Evolutionary conservation across 73 alveolate species (phyloP), one percentile per base, ranked within the genome.

Genomic region (Stentor coeruleus): DNA sequence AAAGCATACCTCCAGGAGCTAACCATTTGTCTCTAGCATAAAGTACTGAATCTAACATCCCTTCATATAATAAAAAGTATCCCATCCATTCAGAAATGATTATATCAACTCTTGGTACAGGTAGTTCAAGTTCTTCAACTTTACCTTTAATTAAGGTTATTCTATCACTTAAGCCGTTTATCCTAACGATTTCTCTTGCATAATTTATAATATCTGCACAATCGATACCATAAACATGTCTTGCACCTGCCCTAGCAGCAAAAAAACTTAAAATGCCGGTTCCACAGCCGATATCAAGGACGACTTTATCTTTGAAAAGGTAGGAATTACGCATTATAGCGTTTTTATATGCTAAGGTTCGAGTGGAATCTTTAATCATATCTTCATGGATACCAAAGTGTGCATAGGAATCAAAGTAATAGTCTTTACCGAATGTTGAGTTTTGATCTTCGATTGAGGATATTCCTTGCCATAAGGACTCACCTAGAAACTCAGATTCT

Each of bases 51-150:
- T 96, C 99, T 15, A 96, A 59, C 98, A 94, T 94, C 6, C 98
- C 90, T 86, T 96, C 98, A 81, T 94, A 94, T 3, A 96, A 82
- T 41, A 94, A 85, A 79, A 96, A 96, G 88, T 94, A 96, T 40
- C 98, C 99, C 99, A 96, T 96, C 98, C 99, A 96, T 84, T 96
- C 99, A 59, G 97, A 92, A 74, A 96, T 86, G 81, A 96, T 96
- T 59, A 96, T 94, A 87, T 96, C 99, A 3, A 96, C 99, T 79
- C 91, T 85, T 57, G 91, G 91, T 37, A 92, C 97, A 33, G 99
- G 99, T 41, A 96, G 87, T 81, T 87, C 91, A 30, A 96, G 89
- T 58, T 97, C 99, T 86, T 97, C 99, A 6, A 96, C 97, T 87
- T 96, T 97, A 3, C 98, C 93, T 85, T 96, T 85, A 75, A 97